Evolutionary conservation across 129 eudicot species (phyloP).

Genomic region (Centella asiatica): DNA sequence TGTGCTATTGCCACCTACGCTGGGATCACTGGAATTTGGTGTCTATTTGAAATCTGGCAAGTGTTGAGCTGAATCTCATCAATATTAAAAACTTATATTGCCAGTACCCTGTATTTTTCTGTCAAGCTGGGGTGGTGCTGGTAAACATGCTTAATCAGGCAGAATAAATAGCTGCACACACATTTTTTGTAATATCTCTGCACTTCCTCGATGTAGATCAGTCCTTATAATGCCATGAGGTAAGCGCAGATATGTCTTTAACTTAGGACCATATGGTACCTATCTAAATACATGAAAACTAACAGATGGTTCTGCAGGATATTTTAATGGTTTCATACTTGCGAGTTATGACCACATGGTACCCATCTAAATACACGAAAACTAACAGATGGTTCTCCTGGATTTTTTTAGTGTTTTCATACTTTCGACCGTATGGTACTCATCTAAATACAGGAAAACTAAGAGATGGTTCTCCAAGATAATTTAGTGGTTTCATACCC

Average conservation of each 20-base stretch:
- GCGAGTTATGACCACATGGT: not conserved
- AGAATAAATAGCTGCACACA: not conserved
- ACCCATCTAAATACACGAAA: not conserved
- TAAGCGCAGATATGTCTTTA: not conserved
- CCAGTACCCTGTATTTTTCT: not conserved
- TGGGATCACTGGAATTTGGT: constrained; percentile 73
- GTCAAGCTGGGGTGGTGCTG: not conserved
- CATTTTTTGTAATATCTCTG: not conserved
- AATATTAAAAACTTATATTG: not conserved
- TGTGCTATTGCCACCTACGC: constrained; percentile 66
- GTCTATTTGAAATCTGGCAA: constrained; percentile 87
- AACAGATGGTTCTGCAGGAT: too few species aligned
- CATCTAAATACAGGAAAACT: not conserved
- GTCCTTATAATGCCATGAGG: not conserved
- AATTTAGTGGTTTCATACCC: too few species aligned
- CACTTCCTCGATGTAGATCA: not conserved
- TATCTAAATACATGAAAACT: not conserved
- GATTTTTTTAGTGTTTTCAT: too few species aligned
- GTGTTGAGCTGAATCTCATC: constrained; percentile 2
- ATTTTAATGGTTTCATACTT: too few species aligned
- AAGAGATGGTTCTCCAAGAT: too few species aligned
- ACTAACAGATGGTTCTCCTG: too few species aligned
- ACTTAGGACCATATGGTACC: not conserved
- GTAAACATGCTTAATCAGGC: not conserved
- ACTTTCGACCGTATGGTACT: not conserved